Conservation (phyloP, 2,329 filamentous ascomycete genomes). For the Zasmidium citrigriseum region DNA sequence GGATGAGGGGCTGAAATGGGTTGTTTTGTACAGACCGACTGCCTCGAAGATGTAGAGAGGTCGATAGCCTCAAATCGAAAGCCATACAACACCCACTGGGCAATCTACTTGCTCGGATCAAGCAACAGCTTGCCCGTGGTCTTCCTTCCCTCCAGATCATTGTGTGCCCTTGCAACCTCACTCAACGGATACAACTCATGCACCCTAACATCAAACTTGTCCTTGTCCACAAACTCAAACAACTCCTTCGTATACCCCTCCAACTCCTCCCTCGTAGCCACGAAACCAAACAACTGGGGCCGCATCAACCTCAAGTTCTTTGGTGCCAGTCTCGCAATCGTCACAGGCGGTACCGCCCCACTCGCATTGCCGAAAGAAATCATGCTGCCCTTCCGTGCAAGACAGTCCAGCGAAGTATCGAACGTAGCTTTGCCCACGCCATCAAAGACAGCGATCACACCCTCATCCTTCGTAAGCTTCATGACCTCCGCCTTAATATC, state of each 20-base stretch:
- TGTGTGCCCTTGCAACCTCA: slow-evolving; percentile 71
- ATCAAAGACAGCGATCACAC: slow-evolving; percentile 79
- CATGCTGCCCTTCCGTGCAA: slow-evolving; percentile 75
- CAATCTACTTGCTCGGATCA: slow-evolving; percentile 50
- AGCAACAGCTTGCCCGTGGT: slow-evolving; percentile 83
- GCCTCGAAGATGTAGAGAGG: slow-evolving; percentile 1
- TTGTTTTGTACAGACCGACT: neutral
- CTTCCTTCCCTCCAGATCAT: slow-evolving; percentile 78
- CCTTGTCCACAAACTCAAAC: slow-evolving; percentile 68
- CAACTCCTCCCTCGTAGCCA: slow-evolving; percentile 69
- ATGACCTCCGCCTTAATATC: slow-evolving; percentile 61
- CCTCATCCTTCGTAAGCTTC: slow-evolving; percentile 70
- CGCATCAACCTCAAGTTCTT: slow-evolving; percentile 79
- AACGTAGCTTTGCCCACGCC: slow-evolving; percentile 85
- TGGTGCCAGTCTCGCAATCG: slow-evolving; percentile 60
- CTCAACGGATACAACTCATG: slow-evolving; percentile 76
- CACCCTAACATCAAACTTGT: slow-evolving; percentile 70
- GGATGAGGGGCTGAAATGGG: neutral
- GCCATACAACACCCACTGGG: neutral
- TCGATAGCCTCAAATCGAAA: neutral
- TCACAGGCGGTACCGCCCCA: slow-evolving; percentile 73
- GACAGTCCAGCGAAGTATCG: slow-evolving; percentile 71
- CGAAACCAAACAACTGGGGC: slow-evolving; percentile 72
- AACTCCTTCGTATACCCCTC: slow-evolving; percentile 71
- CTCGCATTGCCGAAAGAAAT: slow-evolving; percentile 80